These are phyloP conservation scores for Colletotrichum sp. DNA, from an alignment of 2,329 filamentous ascomycete genomes.

Conservation along the genomic window DNA sequence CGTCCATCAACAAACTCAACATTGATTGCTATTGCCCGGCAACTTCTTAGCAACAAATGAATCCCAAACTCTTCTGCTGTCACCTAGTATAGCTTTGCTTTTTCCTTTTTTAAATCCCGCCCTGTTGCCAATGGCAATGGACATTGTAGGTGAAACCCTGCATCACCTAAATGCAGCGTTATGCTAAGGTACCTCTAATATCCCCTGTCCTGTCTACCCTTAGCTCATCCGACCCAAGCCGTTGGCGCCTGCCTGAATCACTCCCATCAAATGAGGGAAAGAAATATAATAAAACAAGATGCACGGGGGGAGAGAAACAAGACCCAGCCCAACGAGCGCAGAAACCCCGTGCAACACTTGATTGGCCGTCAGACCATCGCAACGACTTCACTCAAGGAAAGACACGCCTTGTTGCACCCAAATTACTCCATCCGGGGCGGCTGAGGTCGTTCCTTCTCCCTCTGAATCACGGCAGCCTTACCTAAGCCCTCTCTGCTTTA, in stretches of 20 bases:
- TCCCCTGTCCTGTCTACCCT: not conserved
- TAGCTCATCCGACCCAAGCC: conserved; percentile 7
- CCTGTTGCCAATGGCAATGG: not conserved
- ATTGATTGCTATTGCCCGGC: not conserved
- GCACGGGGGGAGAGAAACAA: not conserved
- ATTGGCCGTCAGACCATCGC: not conserved
- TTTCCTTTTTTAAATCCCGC: not conserved
- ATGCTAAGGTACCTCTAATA: not conserved
- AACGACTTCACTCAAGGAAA: not conserved
- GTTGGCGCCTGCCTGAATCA: conserved; percentile 9
- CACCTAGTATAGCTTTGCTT: not conserved
- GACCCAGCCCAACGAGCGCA: not conserved
- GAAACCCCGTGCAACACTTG: not conserved
- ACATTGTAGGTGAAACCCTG: not conserved
- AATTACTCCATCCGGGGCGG: not conserved
- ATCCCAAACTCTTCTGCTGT: not conserved
- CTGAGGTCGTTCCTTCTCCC: not conserved
- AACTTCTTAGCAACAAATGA: not conserved
- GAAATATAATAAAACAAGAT: not conserved
- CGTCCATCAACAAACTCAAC: not conserved
- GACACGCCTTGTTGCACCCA: not conserved
- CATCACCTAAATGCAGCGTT: not conserved
- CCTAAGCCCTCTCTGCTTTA: not conserved
- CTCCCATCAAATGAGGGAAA: not conserved
- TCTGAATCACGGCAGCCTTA: not conserved